A percentile compares a stretch with the other conserved stretches of the same genome.
These are phyloP conservation scores for Globisporangium alternatum DNA, from an alignment of 352 stramenopile genomes.

Conservation along the genomic window DNA sequence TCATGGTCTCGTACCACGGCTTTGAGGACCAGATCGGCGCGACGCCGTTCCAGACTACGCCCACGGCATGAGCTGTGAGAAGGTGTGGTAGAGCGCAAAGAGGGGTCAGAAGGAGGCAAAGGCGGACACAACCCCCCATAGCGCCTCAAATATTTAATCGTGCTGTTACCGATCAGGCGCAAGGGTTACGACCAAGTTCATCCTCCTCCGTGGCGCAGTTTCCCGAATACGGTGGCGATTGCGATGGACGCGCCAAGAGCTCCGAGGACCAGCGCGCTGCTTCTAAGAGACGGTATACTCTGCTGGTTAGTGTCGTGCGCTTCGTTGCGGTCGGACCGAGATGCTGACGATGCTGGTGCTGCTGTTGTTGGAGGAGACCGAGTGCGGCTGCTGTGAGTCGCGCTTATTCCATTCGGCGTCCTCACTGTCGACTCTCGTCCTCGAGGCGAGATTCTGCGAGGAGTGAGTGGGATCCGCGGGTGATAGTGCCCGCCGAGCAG, in stretches of 20 bases:
- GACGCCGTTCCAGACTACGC: slow-evolving; percentile 13
- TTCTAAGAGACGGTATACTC: neutral
- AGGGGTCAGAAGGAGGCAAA: neutral
- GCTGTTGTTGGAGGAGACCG: neutral
- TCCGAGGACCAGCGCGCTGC: slow-evolving; percentile 5
- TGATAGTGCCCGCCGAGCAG: slow-evolving; percentile 16
- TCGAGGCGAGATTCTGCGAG: neutral
- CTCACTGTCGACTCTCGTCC: neutral
- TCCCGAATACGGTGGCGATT: slow-evolving; percentile 14
- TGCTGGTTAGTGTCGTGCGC: neutral
- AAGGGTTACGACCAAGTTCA: neutral
- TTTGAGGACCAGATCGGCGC: slow-evolving; percentile 60
- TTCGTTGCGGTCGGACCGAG: neutral
- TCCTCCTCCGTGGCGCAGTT: slow-evolving; percentile 1
- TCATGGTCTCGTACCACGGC: slow-evolving; percentile 76
- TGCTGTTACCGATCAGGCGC: neutral
- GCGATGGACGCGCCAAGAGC: slow-evolving; percentile 10
- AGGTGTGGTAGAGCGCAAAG: neutral
- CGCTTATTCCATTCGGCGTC: neutral
- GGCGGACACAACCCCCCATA: neutral
- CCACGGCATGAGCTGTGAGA: neutral
- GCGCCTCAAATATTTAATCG: slow-evolving; percentile 8
- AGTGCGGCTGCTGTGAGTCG: neutral
- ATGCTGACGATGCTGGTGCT: neutral
- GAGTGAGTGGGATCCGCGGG: slow-evolving; percentile 18